Evolutionary conservation across 164 flowering plant species (phyloP).

Genomic region (Aristolochia contorta): DNA sequence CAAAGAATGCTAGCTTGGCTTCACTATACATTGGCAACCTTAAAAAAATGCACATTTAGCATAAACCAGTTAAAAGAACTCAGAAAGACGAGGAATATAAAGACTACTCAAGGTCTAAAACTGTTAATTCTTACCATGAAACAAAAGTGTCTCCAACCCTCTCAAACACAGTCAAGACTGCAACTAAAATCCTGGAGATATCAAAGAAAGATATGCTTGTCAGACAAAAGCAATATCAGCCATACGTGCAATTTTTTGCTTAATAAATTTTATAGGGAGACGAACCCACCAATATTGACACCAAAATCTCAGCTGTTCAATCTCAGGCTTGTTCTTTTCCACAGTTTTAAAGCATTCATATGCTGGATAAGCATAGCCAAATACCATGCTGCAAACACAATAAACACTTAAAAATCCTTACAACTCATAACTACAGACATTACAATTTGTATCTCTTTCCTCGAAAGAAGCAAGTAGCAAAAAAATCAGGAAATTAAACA

Average conservation of each 20-base stretch:
- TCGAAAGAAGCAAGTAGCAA: not conserved
- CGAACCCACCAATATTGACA: constrained; percentile 85
- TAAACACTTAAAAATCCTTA: not conserved
- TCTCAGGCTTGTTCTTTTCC: constrained; percentile 84
- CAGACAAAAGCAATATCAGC: too few species aligned
- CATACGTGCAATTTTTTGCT: too few species aligned
- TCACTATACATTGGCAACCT: constrained; percentile 99
- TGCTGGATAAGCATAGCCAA: constrained; percentile 98
- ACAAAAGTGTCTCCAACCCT: constrained; percentile 78
- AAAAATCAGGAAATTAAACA: not conserved
- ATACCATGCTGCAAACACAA: constrained; percentile 53
- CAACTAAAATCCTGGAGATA: constrained; percentile 81
- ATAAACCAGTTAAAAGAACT: not conserved
- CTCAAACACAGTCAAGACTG: constrained; percentile 75
- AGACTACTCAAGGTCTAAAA: not conserved
- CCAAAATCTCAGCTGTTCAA: constrained; percentile 94
- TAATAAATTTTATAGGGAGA: too few species aligned
- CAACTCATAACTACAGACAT: not conserved
- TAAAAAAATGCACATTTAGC: constrained; percentile 10
- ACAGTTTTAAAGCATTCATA: constrained; percentile 89
- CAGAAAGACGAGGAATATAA: not conserved
- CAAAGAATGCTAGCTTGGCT: constrained; percentile 83
- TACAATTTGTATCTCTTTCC: too few species aligned
- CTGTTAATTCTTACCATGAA: constrained; percentile 55
- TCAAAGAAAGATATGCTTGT: not conserved